Base-by-base conservation (phyloP, 1,139 yeast species). In the Saccharomyces hybrid region DNA sequence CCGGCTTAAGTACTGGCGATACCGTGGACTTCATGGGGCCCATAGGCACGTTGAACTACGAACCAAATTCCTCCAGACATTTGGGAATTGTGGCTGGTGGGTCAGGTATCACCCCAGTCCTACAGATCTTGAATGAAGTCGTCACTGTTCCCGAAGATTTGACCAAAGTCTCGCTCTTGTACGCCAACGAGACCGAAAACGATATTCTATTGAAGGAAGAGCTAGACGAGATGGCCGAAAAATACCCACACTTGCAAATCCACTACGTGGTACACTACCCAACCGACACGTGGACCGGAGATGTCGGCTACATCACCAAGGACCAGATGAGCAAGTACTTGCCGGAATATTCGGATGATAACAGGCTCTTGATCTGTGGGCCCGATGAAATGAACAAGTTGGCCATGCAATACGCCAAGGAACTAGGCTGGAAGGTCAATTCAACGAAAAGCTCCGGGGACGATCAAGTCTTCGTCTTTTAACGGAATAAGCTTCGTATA, bases 31-130 rank as follows among this genome's bases (percentile, higher is more conserved):
- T 86, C 64, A 79, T 84, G 69, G 95, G 95, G 3, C 90, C 93
- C 28, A 86, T 86, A 53, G 95, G 95, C 11, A 78, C 84, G 66
- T 80, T 86, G 70, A 72, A 78, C 55, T 86, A 86, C 68, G 67
- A 70, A 38, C 69, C 82, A 26, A 84, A 84, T 65, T 78, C 81
- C 75, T 83, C 82, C 48, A 78, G 78, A 57, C 79, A 81, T 56
- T 76, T 86, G 58, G 84, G 83, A 12, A 77, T 86, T 73, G 76
- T 86, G 61, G 91, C 91, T n/a, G 93, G 91, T 62, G 93, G 93
- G 14, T 81, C 90, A 0, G 93, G 93, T 54, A 84, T 86, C 57
- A 86, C 95, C 12, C 93, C 95, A 26, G 82, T 85, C 64, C 75
- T 86, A 58, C 90, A 86, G 67, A 85, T 86, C 12, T 74, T 79